Conservation (phyloP, 2,329 filamentous ascomycete genomes). For the Exophiala sideris region DNA sequence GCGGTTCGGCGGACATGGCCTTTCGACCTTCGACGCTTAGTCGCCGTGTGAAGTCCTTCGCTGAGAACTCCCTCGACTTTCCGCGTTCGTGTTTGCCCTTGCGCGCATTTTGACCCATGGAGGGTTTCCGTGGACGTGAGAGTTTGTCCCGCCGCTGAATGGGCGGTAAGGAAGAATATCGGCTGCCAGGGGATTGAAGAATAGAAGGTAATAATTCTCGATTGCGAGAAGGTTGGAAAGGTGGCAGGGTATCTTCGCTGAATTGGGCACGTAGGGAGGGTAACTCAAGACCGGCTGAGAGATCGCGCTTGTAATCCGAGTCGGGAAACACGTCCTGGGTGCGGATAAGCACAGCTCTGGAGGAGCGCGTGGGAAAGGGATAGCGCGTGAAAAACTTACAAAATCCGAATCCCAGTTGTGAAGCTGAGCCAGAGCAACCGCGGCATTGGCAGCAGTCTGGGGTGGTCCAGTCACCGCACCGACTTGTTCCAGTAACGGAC, state of each 20-base stretch:
- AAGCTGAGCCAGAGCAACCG: slow-evolving; percentile 81
- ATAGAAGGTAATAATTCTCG: slow-evolving; percentile 81
- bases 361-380: background rate
- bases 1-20: slow-evolving; percentile 80
- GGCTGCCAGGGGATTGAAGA: slow-evolving; percentile 71
- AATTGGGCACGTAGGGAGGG: slow-evolving; percentile 66
- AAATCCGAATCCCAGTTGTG: slow-evolving; percentile 77
- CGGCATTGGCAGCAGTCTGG: slow-evolving; percentile 70
- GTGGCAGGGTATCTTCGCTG: slow-evolving; percentile 70
- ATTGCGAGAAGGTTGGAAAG: slow-evolving; percentile 58
- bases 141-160: slow-evolving; percentile 70
- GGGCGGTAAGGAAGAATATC: slow-evolving; percentile 83
- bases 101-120: slow-evolving; percentile 73
- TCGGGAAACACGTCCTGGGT: slow-evolving; percentile 69
- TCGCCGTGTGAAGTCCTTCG: slow-evolving; percentile 69
- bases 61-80: slow-evolving; percentile 48
- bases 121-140: slow-evolving; percentile 76
- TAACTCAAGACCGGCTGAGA: slow-evolving; percentile 64
- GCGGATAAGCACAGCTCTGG: slow-evolving; percentile 26
- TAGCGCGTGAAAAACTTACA: slow-evolving; percentile 50
- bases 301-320: slow-evolving; percentile 61
- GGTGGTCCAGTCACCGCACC: slow-evolving; percentile 66
- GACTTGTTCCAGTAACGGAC: slow-evolving; percentile 65
- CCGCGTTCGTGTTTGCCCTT: slow-evolving; percentile 77
- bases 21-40: slow-evolving; percentile 74